These are phyloP conservation scores for Volvox africanus DNA, from an alignment of 139 green algal genomes.

Conservation along the genomic window DNA sequence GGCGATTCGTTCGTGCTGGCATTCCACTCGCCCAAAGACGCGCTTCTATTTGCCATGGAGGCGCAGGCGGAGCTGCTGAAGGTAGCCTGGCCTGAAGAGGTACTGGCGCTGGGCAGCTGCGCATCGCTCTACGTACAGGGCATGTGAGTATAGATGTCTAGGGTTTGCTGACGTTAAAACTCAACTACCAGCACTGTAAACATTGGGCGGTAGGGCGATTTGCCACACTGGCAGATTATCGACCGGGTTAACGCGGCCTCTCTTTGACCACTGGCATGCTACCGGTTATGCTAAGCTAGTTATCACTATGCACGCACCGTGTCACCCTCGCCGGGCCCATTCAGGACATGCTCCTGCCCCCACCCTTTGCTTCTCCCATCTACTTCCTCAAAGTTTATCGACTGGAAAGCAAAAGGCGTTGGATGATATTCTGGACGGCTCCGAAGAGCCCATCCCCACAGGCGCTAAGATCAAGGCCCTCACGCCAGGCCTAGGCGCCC, in stretches of 20 bases:
- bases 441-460: conserved; percentile 23
- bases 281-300: too few species aligned
- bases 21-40: conserved; percentile 54
- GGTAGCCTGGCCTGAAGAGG: conserved; percentile 32
- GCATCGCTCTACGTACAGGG: conserved; percentile 29
- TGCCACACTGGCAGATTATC: too few species aligned
- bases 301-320: too few species aligned
- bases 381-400: conserved; percentile 9
- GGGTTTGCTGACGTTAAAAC: too few species aligned
- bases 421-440: conserved; percentile 50
- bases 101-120: conserved; percentile 25
- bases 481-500: conserved; percentile 22
- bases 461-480: conserved; percentile 51
- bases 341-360: too few species aligned
- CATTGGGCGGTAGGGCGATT: too few species aligned
- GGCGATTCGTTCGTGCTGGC: conserved; percentile 34
- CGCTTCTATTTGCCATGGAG: conserved; percentile 47
- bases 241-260: too few species aligned
- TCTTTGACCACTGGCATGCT: too few species aligned
- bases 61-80: conserved; percentile 42
- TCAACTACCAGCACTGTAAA: too few species aligned
- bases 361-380: too few species aligned
- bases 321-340: too few species aligned
- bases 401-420: conserved; percentile 48
- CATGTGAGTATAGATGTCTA: conserved; percentile 36